Evolutionary conservation across 108 stramenopile species (phyloP).

Genomic region (Asterionellopsis glacialis): DNA sequence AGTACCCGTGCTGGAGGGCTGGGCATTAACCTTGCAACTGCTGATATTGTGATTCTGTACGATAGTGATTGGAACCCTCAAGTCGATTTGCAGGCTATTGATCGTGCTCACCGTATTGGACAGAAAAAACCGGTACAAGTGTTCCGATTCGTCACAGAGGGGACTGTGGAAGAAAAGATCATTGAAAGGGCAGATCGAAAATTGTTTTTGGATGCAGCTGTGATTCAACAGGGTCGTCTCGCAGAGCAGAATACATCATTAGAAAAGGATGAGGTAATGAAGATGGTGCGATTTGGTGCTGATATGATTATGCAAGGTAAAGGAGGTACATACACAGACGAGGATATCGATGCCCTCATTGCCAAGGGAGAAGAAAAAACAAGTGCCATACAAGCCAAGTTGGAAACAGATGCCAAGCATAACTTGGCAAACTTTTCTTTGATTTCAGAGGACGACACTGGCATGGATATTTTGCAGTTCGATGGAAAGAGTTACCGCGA

Average conservation of each 20-base stretch:
- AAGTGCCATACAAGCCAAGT: constrained; percentile 77
- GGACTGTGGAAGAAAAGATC: constrained; percentile 98
- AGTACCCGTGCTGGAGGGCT: constrained; percentile 96
- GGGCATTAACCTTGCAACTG: constrained; percentile 97
- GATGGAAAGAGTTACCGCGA: constrained; percentile 90
- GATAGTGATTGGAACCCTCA: constrained; percentile 84
- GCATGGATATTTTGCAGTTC: constrained; percentile 82
- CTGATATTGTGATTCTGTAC: constrained; percentile 97
- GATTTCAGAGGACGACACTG: constrained; percentile 77
- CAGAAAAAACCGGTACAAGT: constrained; percentile 98
- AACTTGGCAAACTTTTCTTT: constrained; percentile 91
- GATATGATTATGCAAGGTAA: constrained; percentile 92
- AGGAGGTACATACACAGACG: constrained; percentile 85
- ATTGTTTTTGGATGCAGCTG: constrained; percentile 98
- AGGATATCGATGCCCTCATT: constrained; percentile 97
- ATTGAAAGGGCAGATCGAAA: constrained; percentile 98
- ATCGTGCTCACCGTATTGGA: constrained; percentile 93
- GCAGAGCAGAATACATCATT: constrained; percentile 86
- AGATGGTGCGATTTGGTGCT: constrained; percentile 97
- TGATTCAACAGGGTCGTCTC: constrained; percentile 96
- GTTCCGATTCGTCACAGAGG: constrained; percentile 95
- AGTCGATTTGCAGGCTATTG: constrained; percentile 97
- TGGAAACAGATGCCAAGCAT: constrained; percentile 94
- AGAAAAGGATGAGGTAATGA: constrained; percentile 93
- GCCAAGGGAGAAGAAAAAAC: constrained; percentile 91